These are phyloP conservation scores for Cephalotrichum gorgonifer DNA, from an alignment of 2,329 filamentous ascomycete genomes.

Conservation along the genomic window DNA sequence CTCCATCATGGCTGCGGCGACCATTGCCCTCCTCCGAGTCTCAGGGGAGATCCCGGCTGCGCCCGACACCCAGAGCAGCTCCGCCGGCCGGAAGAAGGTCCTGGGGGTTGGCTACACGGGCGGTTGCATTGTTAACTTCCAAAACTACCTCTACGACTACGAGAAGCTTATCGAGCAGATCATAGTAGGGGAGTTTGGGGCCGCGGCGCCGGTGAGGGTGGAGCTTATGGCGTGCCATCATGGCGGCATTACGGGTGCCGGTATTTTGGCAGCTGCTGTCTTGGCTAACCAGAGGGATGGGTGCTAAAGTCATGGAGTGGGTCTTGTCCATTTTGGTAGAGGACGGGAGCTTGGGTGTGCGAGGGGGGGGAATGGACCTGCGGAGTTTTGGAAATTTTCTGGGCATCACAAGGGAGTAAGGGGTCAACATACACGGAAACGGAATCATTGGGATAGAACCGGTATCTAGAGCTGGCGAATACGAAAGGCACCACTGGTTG, in stretches of 20 bases:
- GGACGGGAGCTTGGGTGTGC: not conserved
- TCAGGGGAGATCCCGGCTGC: conserved; percentile 52
- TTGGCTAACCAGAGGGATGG: not conserved
- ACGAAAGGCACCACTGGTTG: not conserved
- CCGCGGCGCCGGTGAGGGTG: conserved; percentile 27
- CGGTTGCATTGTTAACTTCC: conserved; percentile 71
- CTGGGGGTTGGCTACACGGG: conserved; percentile 72
- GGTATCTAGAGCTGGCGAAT: not conserved
- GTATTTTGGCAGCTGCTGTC: conserved; percentile 43
- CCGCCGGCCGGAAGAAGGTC: conserved; percentile 28
- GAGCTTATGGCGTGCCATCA: conserved; percentile 47
- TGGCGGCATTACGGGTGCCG: conserved; percentile 51
- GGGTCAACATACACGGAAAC: not conserved
- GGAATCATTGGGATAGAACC: not conserved
- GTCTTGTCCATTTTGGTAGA: not conserved
- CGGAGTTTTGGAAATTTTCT: not conserved
- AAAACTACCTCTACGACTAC: conserved; percentile 60
- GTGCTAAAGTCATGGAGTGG: no score
- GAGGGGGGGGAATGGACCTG: not conserved
- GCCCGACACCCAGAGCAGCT: not conserved
- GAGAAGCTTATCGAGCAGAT: conserved; percentile 56
- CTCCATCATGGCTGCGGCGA: conserved; percentile 62
- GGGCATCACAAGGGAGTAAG: not conserved
- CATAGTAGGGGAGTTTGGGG: conserved; percentile 20
- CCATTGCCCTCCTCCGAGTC: conserved; percentile 57